phyloP scores from a whole-genome alignment of 805 yeast genomes.

The Metschnikowia shivogae region DNA sequence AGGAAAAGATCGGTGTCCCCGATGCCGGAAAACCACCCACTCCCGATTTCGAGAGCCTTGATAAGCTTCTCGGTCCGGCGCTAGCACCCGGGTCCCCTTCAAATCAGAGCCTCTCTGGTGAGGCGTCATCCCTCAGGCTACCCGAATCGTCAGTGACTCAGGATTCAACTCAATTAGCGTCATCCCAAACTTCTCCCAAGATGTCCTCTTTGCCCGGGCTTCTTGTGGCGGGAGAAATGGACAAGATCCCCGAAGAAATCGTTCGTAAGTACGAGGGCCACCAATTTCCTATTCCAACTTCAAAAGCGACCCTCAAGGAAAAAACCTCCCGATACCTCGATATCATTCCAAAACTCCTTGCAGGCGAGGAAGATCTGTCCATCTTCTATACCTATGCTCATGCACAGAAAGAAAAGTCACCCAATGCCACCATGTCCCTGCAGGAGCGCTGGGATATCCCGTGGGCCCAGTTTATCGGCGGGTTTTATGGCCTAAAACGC shows the following conservation, averaged over 20 bases:
- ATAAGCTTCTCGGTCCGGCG: not conserved
- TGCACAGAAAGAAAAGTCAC: constrained; percentile 33
- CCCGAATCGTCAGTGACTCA: too few species aligned
- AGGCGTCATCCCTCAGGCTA: too few species aligned
- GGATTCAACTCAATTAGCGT: too few species aligned
- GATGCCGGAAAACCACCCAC: not conserved
- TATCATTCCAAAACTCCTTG: constrained; percentile 37
- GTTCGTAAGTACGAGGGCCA: constrained; percentile 16
- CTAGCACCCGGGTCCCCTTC: not conserved
- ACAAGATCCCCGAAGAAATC: constrained; percentile 2
- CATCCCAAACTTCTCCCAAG: not conserved
- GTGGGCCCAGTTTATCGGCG: constrained; percentile 47
- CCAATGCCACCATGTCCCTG: constrained; percentile 41
- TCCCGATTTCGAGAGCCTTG: constrained; percentile 7
- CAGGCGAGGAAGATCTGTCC: constrained; percentile 41
- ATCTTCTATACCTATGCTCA: constrained; percentile 50
- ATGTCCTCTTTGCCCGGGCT: constrained; percentile 5
- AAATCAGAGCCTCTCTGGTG: too few species aligned
- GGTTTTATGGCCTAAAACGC: constrained; percentile 58
- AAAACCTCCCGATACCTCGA: constrained; percentile 24
- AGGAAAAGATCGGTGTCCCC: constrained; percentile 6
- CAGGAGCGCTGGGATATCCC: constrained; percentile 45
- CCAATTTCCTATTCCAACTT: constrained; percentile 22
- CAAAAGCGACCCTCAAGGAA: constrained; percentile 27
- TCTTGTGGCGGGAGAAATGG: constrained; percentile 6